Base-by-base conservation (phyloP, 148 eudicot species). In the Amaranthus cruentus region DNA sequence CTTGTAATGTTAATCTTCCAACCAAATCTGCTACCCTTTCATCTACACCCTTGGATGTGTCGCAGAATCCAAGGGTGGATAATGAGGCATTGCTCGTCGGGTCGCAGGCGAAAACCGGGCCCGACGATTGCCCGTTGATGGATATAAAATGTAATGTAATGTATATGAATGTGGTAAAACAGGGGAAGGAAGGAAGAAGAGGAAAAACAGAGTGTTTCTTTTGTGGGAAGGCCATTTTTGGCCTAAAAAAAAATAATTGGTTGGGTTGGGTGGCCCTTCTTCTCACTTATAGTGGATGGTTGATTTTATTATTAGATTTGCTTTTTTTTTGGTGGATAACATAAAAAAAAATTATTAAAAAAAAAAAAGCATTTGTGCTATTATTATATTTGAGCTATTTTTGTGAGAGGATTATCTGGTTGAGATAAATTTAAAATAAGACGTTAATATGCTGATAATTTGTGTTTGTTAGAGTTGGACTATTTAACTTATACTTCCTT, bases 101-200 rank as follows among this genome's bases (percentile, higher is more conserved):
- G 47, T 86, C 88, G 72, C 96, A 91, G 48, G 96, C 91, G 28
- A 85, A 91, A 4, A 61, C 80, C 7, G 82, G 67, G 87, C 48
- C 77, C 87, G 50, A 59, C 76, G 69, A 12, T 13, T 62, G 54
- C 4, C 46, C 6, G 68, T 28, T 47, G 47, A 65, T 14, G 28
- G 64, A 28, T 5, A 53, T 13, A 28, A 47, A 47, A 50, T 76
- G 60, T 12, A 76, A 62, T 66, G 73, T 54, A 42, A 49, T 49
- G 9, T 66, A 46, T 4, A 83, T 4, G 43, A 68, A 54, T 15
- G 55, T 54, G 71, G 14, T 50, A 18, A 73, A 42, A 69, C 79
- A 61, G 80, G 75, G 78, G 43, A 63, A 28, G 38, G 38, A 28
- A 28, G 38, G 28, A 4, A 15, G 74, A 76, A 79, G 84, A 83